Evolutionary conservation across 148 eudicot genomes (phyloP).

Genomic region (Chenopodium quinoa): DNA sequence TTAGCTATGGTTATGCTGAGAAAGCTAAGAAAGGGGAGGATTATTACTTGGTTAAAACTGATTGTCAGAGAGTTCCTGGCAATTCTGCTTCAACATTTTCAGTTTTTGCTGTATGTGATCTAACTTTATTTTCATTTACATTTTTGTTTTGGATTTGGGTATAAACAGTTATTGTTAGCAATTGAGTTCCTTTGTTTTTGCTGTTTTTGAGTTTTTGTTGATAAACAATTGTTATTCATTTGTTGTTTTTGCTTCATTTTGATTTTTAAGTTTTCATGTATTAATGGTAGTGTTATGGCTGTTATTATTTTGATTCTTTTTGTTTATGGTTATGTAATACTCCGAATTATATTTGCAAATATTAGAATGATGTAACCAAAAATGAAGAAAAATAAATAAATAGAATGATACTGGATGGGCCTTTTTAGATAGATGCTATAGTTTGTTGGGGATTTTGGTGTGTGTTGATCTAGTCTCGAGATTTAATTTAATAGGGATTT

Average conservation of each 20-base stretch:
- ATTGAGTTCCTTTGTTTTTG: background rate
- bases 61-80: slow-evolving; percentile 75
- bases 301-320: background rate
- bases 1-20: slow-evolving; percentile 66
- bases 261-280: background rate
- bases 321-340: background rate
- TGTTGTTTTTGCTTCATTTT: background rate
- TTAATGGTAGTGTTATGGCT: background rate
- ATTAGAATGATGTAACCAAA: background rate
- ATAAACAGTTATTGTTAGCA: background rate
- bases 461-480: background rate
- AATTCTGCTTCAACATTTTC: slow-evolving; percentile 67
- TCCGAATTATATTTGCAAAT: background rate
- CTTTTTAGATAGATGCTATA: background rate
- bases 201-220: background rate
- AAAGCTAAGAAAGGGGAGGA: slow-evolving; percentile 87
- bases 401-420: background rate
- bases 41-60: slow-evolving; percentile 64
- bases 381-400: too few relatives aligned
- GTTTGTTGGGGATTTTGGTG: background rate
- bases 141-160: background rate
- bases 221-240: background rate
- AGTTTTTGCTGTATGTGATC: slow-evolving; percentile 66
- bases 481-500: background rate
- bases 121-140: background rate